These are phyloP conservation scores for Xylaria sp. DNA, from an alignment of 2,329 filamentous ascomycete genomes.

Conservation along the genomic window DNA sequence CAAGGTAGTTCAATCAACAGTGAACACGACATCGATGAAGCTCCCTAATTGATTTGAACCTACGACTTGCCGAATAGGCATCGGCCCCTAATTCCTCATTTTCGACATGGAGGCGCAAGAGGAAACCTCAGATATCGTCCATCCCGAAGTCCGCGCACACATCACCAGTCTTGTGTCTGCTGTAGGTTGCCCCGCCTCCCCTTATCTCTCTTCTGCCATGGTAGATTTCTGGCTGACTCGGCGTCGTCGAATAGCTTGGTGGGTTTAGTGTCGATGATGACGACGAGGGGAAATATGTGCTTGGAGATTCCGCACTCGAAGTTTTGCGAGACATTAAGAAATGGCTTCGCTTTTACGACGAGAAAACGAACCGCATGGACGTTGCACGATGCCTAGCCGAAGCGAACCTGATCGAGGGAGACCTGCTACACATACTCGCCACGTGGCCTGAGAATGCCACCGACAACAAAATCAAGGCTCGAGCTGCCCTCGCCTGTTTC, in stretches of 20 bases:
- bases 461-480: slow-evolving; percentile 78
- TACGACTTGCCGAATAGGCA: slow-evolving; percentile 36
- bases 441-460: slow-evolving; percentile 79
- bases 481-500: slow-evolving; percentile 84
- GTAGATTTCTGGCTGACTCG: slow-evolving; percentile 28
- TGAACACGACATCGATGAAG: slow-evolving; percentile 23
- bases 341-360: slow-evolving; percentile 95
- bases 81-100: slow-evolving; percentile 32
- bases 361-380: slow-evolving; percentile 92
- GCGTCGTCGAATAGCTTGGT: slow-evolving; percentile 72
- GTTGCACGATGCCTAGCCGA: slow-evolving; percentile 93
- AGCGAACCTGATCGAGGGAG: slow-evolving; percentile 89
- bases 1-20: neutral
- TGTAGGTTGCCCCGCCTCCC: slow-evolving; percentile 62
- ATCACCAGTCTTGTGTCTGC: slow-evolving; percentile 94
- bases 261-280: slow-evolving; percentile 83
- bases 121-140: slow-evolving; percentile 71
- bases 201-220: neutral
- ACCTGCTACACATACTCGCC: slow-evolving; percentile 88
- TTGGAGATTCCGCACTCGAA: slow-evolving; percentile 92
- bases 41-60: slow-evolving; percentile 30
- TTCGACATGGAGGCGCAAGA: slow-evolving; percentile 65
- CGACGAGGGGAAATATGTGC: slow-evolving; percentile 82
- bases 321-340: slow-evolving; percentile 92
- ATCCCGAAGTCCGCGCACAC: slow-evolving; percentile 92